These are phyloP conservation scores for Candida railenensis DNA, from an alignment of 805 yeast genomes.

Conservation along the genomic window DNA sequence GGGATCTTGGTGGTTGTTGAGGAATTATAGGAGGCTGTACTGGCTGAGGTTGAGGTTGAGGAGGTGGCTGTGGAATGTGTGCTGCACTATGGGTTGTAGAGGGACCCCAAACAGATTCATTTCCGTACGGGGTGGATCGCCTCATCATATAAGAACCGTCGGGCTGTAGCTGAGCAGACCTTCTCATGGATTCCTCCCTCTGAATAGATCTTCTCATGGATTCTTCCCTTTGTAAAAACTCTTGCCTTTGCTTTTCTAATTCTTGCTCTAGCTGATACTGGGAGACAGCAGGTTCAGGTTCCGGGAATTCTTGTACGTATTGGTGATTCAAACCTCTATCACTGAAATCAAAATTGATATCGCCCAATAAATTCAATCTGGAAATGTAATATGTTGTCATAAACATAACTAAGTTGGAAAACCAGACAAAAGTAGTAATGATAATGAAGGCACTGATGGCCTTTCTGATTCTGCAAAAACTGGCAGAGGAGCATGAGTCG, in stretches of 20 bases:
- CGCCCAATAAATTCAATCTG: constrained; percentile 29
- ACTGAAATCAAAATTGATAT: constrained; percentile 31
- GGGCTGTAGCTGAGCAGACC: not conserved
- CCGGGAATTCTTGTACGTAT: constrained; percentile 1
- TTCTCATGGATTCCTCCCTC: not conserved
- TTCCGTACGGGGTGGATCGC: not conserved
- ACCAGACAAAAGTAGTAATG: constrained; percentile 39
- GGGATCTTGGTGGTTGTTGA: not conserved
- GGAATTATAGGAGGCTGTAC: not conserved
- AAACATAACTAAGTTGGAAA: constrained; percentile 34
- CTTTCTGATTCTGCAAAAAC: constrained; percentile 30
- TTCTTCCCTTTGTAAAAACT: not conserved
- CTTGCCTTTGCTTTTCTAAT: not conserved
- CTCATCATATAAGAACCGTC: not conserved
- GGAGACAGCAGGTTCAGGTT: not conserved
- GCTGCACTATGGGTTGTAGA: not conserved
- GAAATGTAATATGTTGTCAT: constrained; percentile 39
- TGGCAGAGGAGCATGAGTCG: constrained; percentile 14
- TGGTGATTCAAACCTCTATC: constrained; percentile 15
- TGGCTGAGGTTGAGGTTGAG: constrained; percentile 2
- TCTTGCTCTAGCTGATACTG: not conserved
- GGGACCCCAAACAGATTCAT: not conserved
- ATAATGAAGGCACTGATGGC: constrained; percentile 38
- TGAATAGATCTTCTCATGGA: not conserved
- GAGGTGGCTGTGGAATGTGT: not conserved